Conservation (phyloP, 78 protist genomes). For the Pigoraptor vietnamica region DNA sequence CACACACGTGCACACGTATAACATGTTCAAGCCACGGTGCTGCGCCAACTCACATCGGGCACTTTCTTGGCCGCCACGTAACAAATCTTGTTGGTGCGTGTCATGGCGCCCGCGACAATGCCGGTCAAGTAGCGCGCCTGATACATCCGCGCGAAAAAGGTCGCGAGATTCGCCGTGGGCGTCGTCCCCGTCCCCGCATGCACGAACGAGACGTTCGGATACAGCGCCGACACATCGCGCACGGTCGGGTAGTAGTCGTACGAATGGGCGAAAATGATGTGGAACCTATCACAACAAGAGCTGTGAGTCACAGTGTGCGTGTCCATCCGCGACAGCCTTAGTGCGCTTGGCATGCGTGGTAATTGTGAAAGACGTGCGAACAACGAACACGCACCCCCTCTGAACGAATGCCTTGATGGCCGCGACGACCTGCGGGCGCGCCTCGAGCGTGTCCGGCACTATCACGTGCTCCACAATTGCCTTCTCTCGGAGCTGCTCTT, state of each 20-base stretch:
- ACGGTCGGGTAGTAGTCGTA: neutral
- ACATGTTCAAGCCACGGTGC: neutral
- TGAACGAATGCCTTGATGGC: neutral
- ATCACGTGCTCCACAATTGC: neutral
- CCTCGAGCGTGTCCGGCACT: neutral
- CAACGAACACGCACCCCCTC: neutral
- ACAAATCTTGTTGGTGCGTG: neutral
- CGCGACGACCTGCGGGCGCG: neutral
- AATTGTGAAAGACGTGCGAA: neutral
- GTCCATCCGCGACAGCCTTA: neutral
- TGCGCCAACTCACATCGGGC: neutral
- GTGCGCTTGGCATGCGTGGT: neutral
- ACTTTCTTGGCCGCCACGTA: neutral
- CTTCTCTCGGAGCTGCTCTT: neutral
- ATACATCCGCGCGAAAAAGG: neutral
- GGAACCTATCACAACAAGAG: neutral
- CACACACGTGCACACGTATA: neutral
- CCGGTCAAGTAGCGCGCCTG: neutral
- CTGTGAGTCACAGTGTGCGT: neutral
- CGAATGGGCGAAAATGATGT: neutral
- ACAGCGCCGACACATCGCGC: neutral
- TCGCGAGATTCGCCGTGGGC: neutral
- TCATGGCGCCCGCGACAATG: neutral
- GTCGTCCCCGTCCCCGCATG: neutral
- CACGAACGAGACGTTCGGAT: neutral